Evolutionary conservation across 768 basidiomycete genomes (phyloP), one percentile per base, ranked within the genome.

Genomic region (Tulasnella sp.): DNA sequence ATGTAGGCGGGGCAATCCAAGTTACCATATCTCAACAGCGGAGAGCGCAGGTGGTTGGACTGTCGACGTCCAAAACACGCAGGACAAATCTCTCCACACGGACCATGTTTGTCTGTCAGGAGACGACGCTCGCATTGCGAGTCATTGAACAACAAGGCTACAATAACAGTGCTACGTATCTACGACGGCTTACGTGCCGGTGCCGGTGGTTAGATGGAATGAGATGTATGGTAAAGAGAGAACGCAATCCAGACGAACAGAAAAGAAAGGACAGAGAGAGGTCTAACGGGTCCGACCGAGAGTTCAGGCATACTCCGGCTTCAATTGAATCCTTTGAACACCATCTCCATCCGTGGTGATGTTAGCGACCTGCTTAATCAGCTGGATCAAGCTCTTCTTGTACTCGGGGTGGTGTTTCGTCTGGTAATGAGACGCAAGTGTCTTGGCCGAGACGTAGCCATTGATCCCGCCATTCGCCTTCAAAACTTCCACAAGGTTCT

Each of bases 401-500:
- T 88, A 89, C 75, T 83, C 85, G 64, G 84, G 84, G 76, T 88
- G 88, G 36, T 86, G 88, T 68, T 90, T 92, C 17, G 87, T 87
- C 74, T 88, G 88, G 77, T 93, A 94, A 78, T 91, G 85, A 67
- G 87, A 86, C 74, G 93, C 92, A 77, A 91, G 92, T 76, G 92
- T 90, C 73, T 88, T 83, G 39, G 91, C 93, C 71, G 87, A 88
- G 67, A 90, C 86, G 73, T 86, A 86, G n/a, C 86, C 83, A 22
- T 1, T 29, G 26, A 59, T 29, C 0, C 52, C 52, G 12, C 67
- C 47, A 41, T 86, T 87, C 65, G 83, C 87, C 77, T 83, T 86
- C 75, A 94, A 78, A 90, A 91, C 93, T 65, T 90, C 88, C 73
- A 93, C 82, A 71, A 94, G 81, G 86, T 90, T 84, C 42, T 62